Evolutionary conservation across 129 eudicot species (phyloP).

Genomic region (Silybum marianum): DNA sequence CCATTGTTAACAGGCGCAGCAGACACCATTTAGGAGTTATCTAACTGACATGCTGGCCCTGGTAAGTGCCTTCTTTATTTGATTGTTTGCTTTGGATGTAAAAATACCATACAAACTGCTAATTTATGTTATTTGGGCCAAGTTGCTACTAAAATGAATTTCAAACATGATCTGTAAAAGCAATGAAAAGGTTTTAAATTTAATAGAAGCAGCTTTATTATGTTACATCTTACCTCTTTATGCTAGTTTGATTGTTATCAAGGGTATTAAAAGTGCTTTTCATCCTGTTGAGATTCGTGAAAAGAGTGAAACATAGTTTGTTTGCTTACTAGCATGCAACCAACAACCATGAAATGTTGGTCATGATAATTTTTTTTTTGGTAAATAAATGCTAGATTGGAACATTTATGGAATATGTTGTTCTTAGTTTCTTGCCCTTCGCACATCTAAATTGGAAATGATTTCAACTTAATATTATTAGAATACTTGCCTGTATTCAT

Average conservation of each 20-base stretch:
- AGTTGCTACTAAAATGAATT: not conserved
- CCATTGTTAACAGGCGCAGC: slow-evolving; percentile 54
- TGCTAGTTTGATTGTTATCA: not conserved
- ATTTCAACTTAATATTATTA: not conserved
- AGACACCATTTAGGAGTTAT: slow-evolving; percentile 78
- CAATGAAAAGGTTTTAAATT: not conserved
- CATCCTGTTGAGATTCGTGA: not conserved
- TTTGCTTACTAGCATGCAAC: too few relatives aligned
- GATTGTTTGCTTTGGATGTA: not conserved
- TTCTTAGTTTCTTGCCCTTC: not conserved
- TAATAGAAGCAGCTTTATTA: not conserved
- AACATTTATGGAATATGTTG: not conserved
- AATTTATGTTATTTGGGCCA: slow-evolving; percentile 1
- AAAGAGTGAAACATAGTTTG: slow-evolving; percentile 1
- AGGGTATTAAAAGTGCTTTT: not conserved
- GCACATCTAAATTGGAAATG: not conserved
- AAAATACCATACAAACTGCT: not conserved
- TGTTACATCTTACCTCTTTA: not conserved
- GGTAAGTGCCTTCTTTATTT: slow-evolving; percentile 32
- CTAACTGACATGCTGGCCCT: slow-evolving; percentile 60
- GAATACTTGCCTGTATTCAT: not conserved
- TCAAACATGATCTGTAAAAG: not conserved
- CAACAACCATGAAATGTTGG: not conserved
- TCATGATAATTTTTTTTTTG: not conserved
- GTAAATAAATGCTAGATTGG: not conserved